Base-by-base conservation (phyloP, 2,329 filamentous ascomycete species). In the Aspergillus sp. region DNA sequence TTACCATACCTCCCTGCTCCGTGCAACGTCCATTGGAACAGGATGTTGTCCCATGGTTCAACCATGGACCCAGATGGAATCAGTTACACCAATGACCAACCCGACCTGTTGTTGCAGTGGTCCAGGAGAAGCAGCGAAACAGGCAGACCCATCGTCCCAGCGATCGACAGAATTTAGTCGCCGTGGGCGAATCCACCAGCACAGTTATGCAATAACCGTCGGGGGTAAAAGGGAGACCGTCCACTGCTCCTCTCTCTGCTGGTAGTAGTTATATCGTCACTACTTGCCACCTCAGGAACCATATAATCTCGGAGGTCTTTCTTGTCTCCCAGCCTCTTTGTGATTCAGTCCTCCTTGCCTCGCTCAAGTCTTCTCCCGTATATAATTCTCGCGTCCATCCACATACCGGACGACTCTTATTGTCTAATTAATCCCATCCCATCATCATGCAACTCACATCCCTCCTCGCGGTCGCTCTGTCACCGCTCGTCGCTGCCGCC, bases 391-490 rank as follows among this genome's bases (percentile, higher is more conserved):
- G 14, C 16, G 11, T 17, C 14, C 14, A 38, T 17, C 14, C 34
- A 38, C 11, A 38, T 38, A 38, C 34, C 34, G 4, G 14, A n/a
- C 34, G 16, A 38, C 4, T n/a, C 5, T 32, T 17, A 38, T 38
- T 38, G 34, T 38, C 13, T 38, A 17, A 38, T 38, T 38, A 17
- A 38, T 38, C n/a, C 34, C 16, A 55, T 45, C 34, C n/a, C 41
- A 41, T 25, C 55, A 64, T 29, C 47, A 71, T 71, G 68, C 67
- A 68, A 47, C 53, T 71, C 54, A 51, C 60, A 14, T 53, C 61
- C 9, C 14, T 65, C 52, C 46, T 69, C 53, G 51, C 64, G 14
- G 38, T 64, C 40, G 52, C 55, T 32, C 52, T 71, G 23, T 64
- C 66, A 41, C 46, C 59, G 42, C 45, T 64, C 5, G 49, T 57